A percentile compares a stretch with the other conserved stretches of the same genome.
Conservation (phyloP, 2,329 filamentous ascomycete species). For the Colletotrichum sidae region DNA sequence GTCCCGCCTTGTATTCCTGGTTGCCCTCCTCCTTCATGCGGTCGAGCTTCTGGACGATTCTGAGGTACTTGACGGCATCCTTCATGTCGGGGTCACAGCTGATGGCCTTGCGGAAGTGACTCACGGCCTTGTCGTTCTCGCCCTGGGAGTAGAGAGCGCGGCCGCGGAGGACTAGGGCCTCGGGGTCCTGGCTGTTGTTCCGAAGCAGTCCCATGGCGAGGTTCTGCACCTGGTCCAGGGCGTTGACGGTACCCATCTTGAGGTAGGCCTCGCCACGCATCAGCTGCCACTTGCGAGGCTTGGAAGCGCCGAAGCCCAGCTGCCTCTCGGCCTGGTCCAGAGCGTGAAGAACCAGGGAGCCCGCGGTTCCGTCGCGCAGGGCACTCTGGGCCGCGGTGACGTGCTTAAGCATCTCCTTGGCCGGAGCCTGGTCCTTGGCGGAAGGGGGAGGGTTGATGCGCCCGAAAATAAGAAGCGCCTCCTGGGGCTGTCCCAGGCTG, state of each 20-base stretch:
- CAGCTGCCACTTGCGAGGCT: slow-evolving; percentile 92
- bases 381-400: slow-evolving; percentile 83
- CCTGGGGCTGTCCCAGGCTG: slow-evolving; percentile 84
- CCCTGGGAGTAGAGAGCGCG: slow-evolving; percentile 90
- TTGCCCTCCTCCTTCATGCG: slow-evolving; percentile 96
- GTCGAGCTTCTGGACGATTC: slow-evolving; percentile 91
- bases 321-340: slow-evolving; percentile 89
- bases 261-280: slow-evolving; percentile 93
- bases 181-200: slow-evolving; percentile 89
- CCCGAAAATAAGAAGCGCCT: slow-evolving; percentile 85
- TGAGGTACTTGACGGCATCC: slow-evolving; percentile 87
- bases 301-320: slow-evolving; percentile 79
- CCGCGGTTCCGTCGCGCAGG: slow-evolving; percentile 78
- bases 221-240: slow-evolving; percentile 90
- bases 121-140: slow-evolving; percentile 93
- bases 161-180: slow-evolving; percentile 90
- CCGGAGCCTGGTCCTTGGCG: slow-evolving; percentile 85
- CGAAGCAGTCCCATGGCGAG: slow-evolving; percentile 90
- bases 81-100: slow-evolving; percentile 92
- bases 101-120: slow-evolving; percentile 90
- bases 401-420: slow-evolving; percentile 86
- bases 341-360: slow-evolving; percentile 92
- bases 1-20: slow-evolving; percentile 85
- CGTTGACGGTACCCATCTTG: slow-evolving; percentile 91
- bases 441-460: slow-evolving; percentile 85